Evolutionary conservation across 345 rosid genomes (phyloP), one percentile per base, ranked within the genome.

Genomic region (Euphorbia lathyris): DNA sequence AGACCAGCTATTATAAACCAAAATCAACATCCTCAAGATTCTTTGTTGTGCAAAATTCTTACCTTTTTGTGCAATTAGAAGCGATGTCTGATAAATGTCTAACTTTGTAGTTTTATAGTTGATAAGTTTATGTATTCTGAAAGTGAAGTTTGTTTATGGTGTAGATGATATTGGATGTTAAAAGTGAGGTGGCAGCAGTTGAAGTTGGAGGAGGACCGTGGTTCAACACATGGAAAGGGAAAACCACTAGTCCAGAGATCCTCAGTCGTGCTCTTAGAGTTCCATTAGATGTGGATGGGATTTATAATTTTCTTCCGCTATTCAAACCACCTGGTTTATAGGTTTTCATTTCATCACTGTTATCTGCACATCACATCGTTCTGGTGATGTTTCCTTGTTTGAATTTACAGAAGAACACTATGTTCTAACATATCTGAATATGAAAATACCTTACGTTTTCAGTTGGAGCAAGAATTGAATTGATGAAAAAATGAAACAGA

Each of bases 181-280:
- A 83, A 66, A 94, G 97, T 75, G 78, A 86, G 62, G 86, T 88
- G 96, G 96, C 96, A 7, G 97, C 96, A 0, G 77, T 94, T 42
- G 98, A 94, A 79, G 80, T 91, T 9, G 97, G 98, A 72, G 98
- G 98, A 78, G 98, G 98, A 23, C 98, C 97, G 1, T 94, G 97
- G 98, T 94, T 94, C 81, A 86, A 73, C 65, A 74, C 89, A 27
- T 94, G 98, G 98, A 88, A 87, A 79, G 93, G 97, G 45, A 73
- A 81, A 45, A 86, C 98, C 25, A 45, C 79, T 23, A 63, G 87
- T 3, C 98, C 96, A 0, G 91, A 88, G 77, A 59, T 87, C 47
- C 80, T 91, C 53, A 84, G 78, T 60, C 81, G 72, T 16, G 79
- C 83, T 58, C 85, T 91, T 47, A 78, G 66, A 22, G 66, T 75